phyloP scores from a whole-genome alignment of 768 basidiomycete genomes.

The Boletus rubropictus region DNA sequence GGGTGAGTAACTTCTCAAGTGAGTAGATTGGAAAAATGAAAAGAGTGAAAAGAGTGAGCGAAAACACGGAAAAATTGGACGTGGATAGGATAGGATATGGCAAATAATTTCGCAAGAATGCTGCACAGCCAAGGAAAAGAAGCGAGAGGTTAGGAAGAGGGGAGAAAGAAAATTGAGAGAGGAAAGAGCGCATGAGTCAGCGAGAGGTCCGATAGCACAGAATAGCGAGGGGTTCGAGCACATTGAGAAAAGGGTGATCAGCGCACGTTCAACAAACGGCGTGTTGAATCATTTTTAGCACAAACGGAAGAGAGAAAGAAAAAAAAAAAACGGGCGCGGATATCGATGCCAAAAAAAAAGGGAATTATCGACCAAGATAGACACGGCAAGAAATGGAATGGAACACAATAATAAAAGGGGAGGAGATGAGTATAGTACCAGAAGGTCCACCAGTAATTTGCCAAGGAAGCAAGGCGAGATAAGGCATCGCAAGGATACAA shows the following conservation, averaged over 20 bases:
- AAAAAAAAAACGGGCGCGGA: neutral
- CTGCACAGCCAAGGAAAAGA: neutral
- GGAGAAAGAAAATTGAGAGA: constrained; percentile 4
- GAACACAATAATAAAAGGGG: constrained; percentile 1
- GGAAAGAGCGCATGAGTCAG: constrained; percentile 9
- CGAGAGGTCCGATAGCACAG: constrained; percentile 8
- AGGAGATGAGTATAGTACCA: constrained; percentile 1
- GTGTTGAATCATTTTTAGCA: constrained; percentile 10
- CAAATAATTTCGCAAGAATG: neutral
- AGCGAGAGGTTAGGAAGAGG: neutral
- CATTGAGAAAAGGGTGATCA: constrained; percentile 1
- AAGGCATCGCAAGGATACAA: neutral
- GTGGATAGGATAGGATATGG: neutral
- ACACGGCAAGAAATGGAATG: constrained; percentile 13
- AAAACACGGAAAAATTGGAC: neutral
- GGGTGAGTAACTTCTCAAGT: neutral
- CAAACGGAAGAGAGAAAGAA: neutral
- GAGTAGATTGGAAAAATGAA: neutral
- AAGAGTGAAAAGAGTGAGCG: neutral
- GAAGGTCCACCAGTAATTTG: constrained; percentile 6
- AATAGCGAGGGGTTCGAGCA: constrained; percentile 1
- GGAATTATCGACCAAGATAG: constrained; percentile 6
- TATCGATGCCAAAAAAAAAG: constrained; percentile 6
- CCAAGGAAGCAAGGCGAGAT: neutral
- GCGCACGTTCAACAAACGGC: constrained; percentile 1